phyloP scores from a whole-genome alignment of 257 asterid species.

The Nicotiana noctiflora region DNA sequence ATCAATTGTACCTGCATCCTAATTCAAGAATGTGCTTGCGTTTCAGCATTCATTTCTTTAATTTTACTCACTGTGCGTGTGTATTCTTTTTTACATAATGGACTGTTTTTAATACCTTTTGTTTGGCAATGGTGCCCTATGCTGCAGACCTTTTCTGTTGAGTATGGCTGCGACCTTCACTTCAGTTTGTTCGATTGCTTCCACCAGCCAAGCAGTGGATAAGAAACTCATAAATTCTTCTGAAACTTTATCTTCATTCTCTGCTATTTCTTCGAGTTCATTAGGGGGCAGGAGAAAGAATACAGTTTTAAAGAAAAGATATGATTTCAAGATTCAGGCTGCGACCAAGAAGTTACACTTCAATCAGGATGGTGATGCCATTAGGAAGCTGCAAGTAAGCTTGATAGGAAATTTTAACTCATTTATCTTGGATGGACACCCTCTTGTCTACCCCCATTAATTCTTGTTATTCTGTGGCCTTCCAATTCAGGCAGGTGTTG shows the following conservation, averaged over 20 bases:
- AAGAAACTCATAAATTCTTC: slow-evolving; percentile 22
- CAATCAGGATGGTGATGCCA: slow-evolving; percentile 94
- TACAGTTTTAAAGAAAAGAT: slow-evolving; percentile 33
- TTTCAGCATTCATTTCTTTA: background rate
- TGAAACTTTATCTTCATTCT: slow-evolving; percentile 55
- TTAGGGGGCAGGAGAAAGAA: slow-evolving; percentile 47
- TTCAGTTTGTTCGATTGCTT: slow-evolving; percentile 6
- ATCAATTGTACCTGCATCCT: background rate
- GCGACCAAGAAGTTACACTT: slow-evolving; percentile 80
- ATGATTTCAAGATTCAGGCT: slow-evolving; percentile 53
- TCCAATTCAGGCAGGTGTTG: slow-evolving; percentile 54
- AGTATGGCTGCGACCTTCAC: slow-evolving; percentile 1
- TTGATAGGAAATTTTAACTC: background rate
- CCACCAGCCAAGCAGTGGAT: slow-evolving; percentile 1
- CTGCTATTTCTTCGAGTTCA: slow-evolving; percentile 51
- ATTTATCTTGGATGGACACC: background rate
- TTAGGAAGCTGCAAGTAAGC: slow-evolving; percentile 71
- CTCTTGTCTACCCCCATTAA: background rate
- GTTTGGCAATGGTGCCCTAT: background rate
- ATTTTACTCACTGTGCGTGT: background rate
- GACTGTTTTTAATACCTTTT: background rate
- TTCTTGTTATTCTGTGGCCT: slow-evolving; percentile 8
- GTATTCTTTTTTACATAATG: background rate
- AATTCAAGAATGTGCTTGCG: background rate
- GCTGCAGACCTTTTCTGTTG: background rate